These are phyloP conservation scores for Ganoderma boninense DNA, from an alignment of 1,284 basidiomycete genomes.

Conservation along the genomic window DNA sequence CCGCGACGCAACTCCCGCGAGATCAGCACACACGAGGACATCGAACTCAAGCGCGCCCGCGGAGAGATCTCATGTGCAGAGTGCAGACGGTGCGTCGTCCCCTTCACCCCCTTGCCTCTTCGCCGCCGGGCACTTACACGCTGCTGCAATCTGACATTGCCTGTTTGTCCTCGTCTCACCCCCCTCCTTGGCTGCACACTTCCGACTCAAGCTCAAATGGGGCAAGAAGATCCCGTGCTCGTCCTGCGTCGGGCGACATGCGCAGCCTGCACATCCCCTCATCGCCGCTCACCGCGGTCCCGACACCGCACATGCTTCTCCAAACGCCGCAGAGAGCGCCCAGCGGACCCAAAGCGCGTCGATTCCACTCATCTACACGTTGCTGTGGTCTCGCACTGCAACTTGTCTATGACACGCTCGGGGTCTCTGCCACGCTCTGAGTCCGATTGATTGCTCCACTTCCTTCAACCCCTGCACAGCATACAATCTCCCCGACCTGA, in stretches of 20 bases:
- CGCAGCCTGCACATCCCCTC: too few relatives aligned
- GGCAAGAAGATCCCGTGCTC: conserved; percentile 80
- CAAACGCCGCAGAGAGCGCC: too few relatives aligned
- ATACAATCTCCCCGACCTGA: neutral
- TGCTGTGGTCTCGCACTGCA: neutral
- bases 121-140: neutral
- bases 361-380: too few relatives aligned
- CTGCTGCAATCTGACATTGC: neutral
- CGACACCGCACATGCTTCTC: too few relatives aligned
- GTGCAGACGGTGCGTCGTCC: conserved; percentile 67
- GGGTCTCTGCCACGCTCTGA: neutral
- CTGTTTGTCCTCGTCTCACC: neutral
- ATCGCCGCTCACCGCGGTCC: too few relatives aligned
- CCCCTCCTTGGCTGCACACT: too few relatives aligned
- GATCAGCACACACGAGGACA: conserved; percentile 44
- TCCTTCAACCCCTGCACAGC: neutral
- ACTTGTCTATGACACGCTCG: neutral
- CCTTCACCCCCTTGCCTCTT: neutral
- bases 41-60: conserved; percentile 69
- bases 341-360: too few relatives aligned
- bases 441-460: neutral
- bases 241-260: conserved; percentile 77
- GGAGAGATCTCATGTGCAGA: conserved; percentile 78
- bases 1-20: conserved; percentile 39
- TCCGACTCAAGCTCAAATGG: conserved; percentile 78